phyloP scores from a whole-genome alignment of 371 early-diverging fungal genomes.

The Phascolomyces articulosus region DNA sequence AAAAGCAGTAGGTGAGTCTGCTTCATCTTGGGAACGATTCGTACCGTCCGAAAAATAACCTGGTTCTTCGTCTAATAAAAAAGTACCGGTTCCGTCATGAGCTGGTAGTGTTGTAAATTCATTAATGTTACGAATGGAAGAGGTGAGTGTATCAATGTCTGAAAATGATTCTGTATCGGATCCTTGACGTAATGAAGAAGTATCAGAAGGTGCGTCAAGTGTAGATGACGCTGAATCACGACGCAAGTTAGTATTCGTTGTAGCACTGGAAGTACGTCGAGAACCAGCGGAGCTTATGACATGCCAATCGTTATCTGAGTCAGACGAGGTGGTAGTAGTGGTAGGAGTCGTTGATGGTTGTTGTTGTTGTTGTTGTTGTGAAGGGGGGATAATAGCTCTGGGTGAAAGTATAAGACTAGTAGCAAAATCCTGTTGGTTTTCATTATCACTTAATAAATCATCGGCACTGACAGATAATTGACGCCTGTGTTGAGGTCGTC shows the following conservation, averaged over 20 bases:
- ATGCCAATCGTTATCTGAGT: slow-evolving; percentile 55
- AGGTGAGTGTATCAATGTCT: slow-evolving; percentile 21
- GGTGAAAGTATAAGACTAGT: slow-evolving; percentile 19
- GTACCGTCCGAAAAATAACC: slow-evolving; percentile 18
- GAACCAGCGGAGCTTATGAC: slow-evolving; percentile 38
- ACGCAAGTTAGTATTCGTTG: neutral
- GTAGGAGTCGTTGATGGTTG: neutral
- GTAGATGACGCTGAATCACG: slow-evolving; percentile 18
- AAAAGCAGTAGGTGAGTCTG: slow-evolving; percentile 20
- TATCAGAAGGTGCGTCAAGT: slow-evolving; percentile 34
- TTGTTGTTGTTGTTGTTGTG: neutral
- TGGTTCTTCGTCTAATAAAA: slow-evolving; percentile 23
- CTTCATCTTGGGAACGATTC: slow-evolving; percentile 21
- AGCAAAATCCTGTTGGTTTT: neutral
- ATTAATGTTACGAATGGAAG: slow-evolving; percentile 8
- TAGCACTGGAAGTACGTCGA: slow-evolving; percentile 9
- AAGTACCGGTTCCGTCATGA: slow-evolving; percentile 54
- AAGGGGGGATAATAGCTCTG: too few species aligned
- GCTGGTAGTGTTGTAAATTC: slow-evolving; percentile 35
- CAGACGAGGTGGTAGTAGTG: slow-evolving; percentile 21
- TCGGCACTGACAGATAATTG: slow-evolving; percentile 17
- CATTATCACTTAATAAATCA: slow-evolving; percentile 16
- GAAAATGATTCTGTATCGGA: slow-evolving; percentile 43
- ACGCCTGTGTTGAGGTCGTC: slow-evolving; percentile 26
- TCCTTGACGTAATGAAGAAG: slow-evolving; percentile 30